phyloP scores from a whole-genome alignment of 495 filamentous ascomycete genomes.

The Barbatosphaeria neglecta region DNA sequence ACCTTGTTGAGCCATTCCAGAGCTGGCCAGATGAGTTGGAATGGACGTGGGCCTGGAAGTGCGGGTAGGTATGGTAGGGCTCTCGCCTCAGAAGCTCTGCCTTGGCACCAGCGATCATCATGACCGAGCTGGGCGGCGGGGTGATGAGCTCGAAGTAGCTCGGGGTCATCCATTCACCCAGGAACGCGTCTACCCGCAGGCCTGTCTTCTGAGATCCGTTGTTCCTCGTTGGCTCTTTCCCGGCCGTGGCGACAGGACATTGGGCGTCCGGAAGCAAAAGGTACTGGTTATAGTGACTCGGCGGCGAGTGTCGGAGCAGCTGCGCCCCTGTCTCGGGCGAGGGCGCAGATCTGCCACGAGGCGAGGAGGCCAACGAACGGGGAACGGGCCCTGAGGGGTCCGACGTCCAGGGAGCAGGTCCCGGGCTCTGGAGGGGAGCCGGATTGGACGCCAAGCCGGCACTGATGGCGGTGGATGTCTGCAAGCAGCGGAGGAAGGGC shows the following conservation, averaged over 20 bases:
- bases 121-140: conserved; percentile 69
- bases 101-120: conserved; percentile 82
- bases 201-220: conserved; percentile 37
- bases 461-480: conserved; percentile 83
- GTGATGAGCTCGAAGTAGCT: conserved; percentile 89
- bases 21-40: conserved; percentile 25
- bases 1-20: conserved; percentile 19
- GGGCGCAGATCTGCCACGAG: not conserved
- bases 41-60: conserved; percentile 19
- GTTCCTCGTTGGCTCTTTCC: not conserved
- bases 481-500: conserved; percentile 83
- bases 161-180: conserved; percentile 90
- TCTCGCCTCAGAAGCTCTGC: conserved; percentile 65
- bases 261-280: no score
- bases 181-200: conserved; percentile 77
- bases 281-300: no score
- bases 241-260: no score
- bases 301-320: not conserved
- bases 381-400: conserved; percentile 5
- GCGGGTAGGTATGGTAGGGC: conserved; percentile 42
- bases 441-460: conserved; percentile 68
- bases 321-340: not conserved
- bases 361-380: conserved; percentile 2
- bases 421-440: conserved; percentile 15
- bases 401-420: conserved; percentile 5